Evolutionary conservation across 1,284 basidiomycete species (phyloP).

Genomic region (Grifola frondosa): DNA sequence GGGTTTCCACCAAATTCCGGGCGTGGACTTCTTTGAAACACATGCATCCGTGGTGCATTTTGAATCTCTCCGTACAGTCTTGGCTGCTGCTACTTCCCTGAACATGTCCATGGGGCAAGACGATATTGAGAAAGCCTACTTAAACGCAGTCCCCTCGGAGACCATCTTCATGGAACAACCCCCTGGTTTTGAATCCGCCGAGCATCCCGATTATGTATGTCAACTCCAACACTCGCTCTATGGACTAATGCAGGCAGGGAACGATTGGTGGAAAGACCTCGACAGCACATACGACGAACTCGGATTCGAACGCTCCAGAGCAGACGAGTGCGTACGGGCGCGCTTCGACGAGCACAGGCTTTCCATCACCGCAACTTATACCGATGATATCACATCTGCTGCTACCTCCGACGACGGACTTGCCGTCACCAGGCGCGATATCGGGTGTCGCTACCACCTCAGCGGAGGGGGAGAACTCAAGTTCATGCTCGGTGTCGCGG

Average conservation of each 20-base stretch:
- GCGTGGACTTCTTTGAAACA: slow-evolving; percentile 39
- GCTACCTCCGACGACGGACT: background rate
- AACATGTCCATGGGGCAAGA: slow-evolving; percentile 27
- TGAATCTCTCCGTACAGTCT: slow-evolving; percentile 25
- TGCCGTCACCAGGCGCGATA: background rate
- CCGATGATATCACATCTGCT: slow-evolving; percentile 24
- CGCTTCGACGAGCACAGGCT: background rate
- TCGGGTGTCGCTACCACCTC: background rate
- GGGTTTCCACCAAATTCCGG: slow-evolving; percentile 40
- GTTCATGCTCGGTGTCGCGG: background rate
- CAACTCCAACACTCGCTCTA: slow-evolving; percentile 24
- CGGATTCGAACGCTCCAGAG: slow-evolving; percentile 3
- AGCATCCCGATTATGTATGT: slow-evolving; percentile 18
- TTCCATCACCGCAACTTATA: slow-evolving; percentile 19
- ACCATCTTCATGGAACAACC: slow-evolving; percentile 26
- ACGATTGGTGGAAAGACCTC: slow-evolving; percentile 1
- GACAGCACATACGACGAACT: background rate
- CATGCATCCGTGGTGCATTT: slow-evolving; percentile 33
- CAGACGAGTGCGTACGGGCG: slow-evolving; percentile 22
- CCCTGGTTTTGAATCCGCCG: slow-evolving; percentile 21
- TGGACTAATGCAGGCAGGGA: slow-evolving; percentile 33
- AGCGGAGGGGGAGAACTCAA: slow-evolving; percentile 1
- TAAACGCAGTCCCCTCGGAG: slow-evolving; percentile 33
- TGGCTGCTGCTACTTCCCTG: slow-evolving; percentile 27
- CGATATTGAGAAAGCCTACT: slow-evolving; percentile 38